Base-by-base conservation (phyloP, 768 basidiomycete genomes). In the Imleria badia region DNA sequence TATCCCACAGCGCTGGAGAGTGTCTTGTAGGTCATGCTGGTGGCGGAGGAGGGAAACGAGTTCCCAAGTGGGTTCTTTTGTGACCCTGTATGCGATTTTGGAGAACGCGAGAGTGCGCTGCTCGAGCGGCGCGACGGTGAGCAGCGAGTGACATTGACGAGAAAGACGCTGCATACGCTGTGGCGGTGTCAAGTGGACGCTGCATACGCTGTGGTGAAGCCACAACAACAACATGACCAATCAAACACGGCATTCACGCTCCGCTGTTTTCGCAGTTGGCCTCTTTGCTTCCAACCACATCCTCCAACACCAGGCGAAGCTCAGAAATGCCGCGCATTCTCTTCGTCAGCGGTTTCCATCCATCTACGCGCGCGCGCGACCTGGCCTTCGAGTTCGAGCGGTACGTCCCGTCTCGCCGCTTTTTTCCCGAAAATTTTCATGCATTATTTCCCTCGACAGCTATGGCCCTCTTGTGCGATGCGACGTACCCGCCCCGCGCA, bases 321-420 rank as follows among this genome's bases (percentile, higher is more conserved):
- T 26, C 26, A 26, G 4, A 22, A 39, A 85, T 89, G 87, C 85
- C 86, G 67, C 87, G 91, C 60, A 93, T 92, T 60, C 81, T 93
- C 55, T 94, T 91, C 62, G 91, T 94, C 42, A 89, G 85, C 64
- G 91, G 91, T 19, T 94, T 94, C 65, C 85, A 90, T 61, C 86
- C 87, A 6, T 73, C 82, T n/a, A 92, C 89, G 4, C 83, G 90
- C 22, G 91, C 92, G 10, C 80, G 86, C 49, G 91, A 92, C 63
- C 80, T 94, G 3, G 92, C 92, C 2, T 89, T 75, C 62, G 91
- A 93, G 70, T 94, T 94, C 62, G 92, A 94, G 78, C 81, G 86
- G 91, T 91, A 54, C 43, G 76, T 70, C 3, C 8, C 6, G 6
- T 46, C 46, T 38, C 29, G 2, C 22, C 15, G 17, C 26, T 6